Percentiles rank a stretch among this genome's conserved stretches.
Conservation (phyloP, 2,329 filamentous ascomycete genomes). For the Nemania sp. region DNA sequence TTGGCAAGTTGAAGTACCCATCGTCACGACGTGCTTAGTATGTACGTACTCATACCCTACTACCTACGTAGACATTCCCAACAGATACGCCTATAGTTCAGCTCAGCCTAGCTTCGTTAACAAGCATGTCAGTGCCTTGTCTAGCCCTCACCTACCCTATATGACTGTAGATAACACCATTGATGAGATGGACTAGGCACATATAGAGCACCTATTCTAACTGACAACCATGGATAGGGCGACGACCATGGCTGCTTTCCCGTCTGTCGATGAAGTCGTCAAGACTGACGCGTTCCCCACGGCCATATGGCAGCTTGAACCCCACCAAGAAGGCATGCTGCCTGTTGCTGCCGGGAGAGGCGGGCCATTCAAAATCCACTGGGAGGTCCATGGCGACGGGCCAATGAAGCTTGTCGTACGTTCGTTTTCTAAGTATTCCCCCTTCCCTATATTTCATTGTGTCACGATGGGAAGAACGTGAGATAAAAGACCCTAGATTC, state of each 20-base stretch:
- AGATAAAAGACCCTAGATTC: neutral
- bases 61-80: neutral
- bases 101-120: neutral
- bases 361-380: constrained; percentile 80
- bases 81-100: neutral
- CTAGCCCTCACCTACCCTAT: neutral
- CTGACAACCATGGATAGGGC: constrained; percentile 28
- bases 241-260: constrained; percentile 34
- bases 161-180: neutral
- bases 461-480: neutral
- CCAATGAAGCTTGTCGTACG: constrained; percentile 78
- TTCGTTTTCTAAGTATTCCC: constrained; percentile 42
- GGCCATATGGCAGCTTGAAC: constrained; percentile 76
- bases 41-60: neutral
- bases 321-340: constrained; percentile 70
- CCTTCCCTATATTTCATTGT: neutral
- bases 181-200: neutral
- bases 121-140: constrained; percentile 26
- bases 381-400: constrained; percentile 83
- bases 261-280: constrained; percentile 47
- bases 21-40: too few species aligned
- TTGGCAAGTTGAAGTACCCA: neutral
- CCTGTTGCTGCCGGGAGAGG: constrained; percentile 77
- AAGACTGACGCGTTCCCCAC: constrained; percentile 75
- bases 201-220: neutral